phyloP scores from a whole-genome alignment of 495 filamentous ascomycete genomes.

The Neurospora africana region DNA sequence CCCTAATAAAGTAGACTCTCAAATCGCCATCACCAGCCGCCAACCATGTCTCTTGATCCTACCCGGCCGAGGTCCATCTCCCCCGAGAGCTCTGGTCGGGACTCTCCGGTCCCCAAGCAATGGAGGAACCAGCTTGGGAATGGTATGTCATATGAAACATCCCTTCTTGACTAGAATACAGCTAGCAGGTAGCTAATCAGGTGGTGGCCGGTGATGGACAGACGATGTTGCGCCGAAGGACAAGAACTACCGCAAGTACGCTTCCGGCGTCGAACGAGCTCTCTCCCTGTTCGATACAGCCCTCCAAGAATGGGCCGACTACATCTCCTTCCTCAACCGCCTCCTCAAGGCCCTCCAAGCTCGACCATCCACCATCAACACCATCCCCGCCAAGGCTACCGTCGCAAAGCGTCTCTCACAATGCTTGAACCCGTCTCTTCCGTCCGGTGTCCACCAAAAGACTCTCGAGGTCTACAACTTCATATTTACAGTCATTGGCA shows the following conservation, averaged over 20 bases:
- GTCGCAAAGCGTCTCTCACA: conserved; percentile 89
- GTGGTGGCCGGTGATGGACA: conserved; percentile 14
- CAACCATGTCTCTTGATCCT: conserved; percentile 61
- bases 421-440: conserved; percentile 85
- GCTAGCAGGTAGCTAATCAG: not conserved
- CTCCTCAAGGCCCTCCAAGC: conserved; percentile 89
- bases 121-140: conserved; percentile 43
- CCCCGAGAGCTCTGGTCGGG: conserved; percentile 67
- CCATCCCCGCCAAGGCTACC: conserved; percentile 72
- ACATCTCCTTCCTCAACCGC: conserved; percentile 91
- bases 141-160: conserved; percentile 23
- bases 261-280: conserved; percentile 74
- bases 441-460: conserved; percentile 98
- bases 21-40: not conserved
- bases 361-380: conserved; percentile 56
- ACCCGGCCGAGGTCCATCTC: conserved; percentile 54
- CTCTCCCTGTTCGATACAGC: conserved; percentile 85
- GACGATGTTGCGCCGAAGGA: conserved; percentile 67
- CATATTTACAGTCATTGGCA: conserved; percentile 69
- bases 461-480: conserved; percentile 86
- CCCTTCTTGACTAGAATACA: conserved; percentile 14
- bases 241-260: conserved; percentile 86
- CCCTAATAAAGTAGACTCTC: not conserved
- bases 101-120: conserved; percentile 54
- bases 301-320: conserved; percentile 97